Evolutionary conservation across 2,329 filamentous ascomycete genomes (phyloP), one percentile per base, ranked within the genome.

Genomic region (Mollisia scopiformis): DNA sequence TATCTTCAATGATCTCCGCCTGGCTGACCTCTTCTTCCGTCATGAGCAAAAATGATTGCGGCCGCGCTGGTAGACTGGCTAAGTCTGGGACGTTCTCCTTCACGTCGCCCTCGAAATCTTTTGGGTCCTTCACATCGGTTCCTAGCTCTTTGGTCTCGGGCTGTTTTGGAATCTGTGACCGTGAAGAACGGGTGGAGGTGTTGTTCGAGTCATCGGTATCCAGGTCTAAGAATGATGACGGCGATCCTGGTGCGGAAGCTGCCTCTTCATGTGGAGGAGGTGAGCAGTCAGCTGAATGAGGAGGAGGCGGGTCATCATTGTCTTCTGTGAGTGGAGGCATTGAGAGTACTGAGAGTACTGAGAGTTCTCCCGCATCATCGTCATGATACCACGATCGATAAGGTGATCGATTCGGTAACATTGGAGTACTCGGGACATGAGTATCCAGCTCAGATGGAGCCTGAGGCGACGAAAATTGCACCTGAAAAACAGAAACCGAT

Each of bases 1-100:
- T 60, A 21, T 46, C 55, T 46, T 60, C 58, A 43, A 59, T 60
- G 19, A 60, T 13, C 25, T 35, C 43, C 6, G 31, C 52, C n/a
- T 60, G 58, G 1, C 41, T 28, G 14, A 25, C 54, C 21, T 56
- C 53, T 21, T 60, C 58, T 25, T 60, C 58, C 11, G 41, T 39
- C 27, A 60, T 56, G 10, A 47, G 43, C 23, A 47, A 25, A 11
- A 47, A 16, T 27, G 43, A 47, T 13, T 27, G 25, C 25, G 43
- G 43, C 6, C 43, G 25, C 28, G 43, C 21, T 16, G 43, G 43
- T 11, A 47, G 43, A 28, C 16, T 47, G 3, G 43, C 21, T 10
- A 47, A 7, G 23, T 47, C 43, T 47, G 43, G 43, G 16, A 47
- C 28, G 14, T 25, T 47, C 3, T 47, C 43, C 11, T 47, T 47